These are phyloP conservation scores for Hevea brasiliensis DNA, from an alignment of 345 rosid species.

Conservation along the genomic window DNA sequence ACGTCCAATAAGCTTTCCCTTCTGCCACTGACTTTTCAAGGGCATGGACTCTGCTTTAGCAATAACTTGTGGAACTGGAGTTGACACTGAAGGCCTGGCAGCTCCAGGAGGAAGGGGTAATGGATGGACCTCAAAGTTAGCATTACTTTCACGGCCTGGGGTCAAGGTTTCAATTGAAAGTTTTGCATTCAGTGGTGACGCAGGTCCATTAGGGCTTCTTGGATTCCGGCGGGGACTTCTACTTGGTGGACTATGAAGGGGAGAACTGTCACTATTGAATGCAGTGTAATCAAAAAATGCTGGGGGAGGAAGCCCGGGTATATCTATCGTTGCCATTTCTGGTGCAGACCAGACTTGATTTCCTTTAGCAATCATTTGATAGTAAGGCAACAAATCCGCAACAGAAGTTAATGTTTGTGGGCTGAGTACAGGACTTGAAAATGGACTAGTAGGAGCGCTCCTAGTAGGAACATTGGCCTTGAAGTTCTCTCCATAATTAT, in stretches of 20 bases:
- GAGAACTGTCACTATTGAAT: conserved; percentile 62
- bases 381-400: conserved; percentile 40
- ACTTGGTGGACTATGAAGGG: conserved; percentile 65
- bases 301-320: conserved; percentile 57
- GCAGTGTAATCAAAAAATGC: conserved; percentile 48
- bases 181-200: conserved; percentile 54
- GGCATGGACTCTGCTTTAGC: conserved; percentile 48
- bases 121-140: conserved; percentile 54
- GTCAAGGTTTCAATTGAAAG: conserved; percentile 40
- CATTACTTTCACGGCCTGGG: conserved; percentile 43
- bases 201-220: conserved; percentile 49
- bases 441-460: conserved; percentile 74
- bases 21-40: conserved; percentile 72
- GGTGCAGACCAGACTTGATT: conserved; percentile 83
- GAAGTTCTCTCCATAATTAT: conserved; percentile 38
- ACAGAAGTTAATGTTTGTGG: conserved; percentile 46
- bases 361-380: conserved; percentile 42
- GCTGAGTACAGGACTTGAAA: conserved; percentile 54
- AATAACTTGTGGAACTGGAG: conserved; percentile 39
- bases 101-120: conserved; percentile 96
- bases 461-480: conserved; percentile 48
- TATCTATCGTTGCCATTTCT: conserved; percentile 57
- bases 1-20: conserved; percentile 97
- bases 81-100: conserved; percentile 39
- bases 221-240: conserved; percentile 47